These are phyloP conservation scores for Clitoria ternatea DNA, from an alignment of 306 rosid species.

Conservation along the genomic window DNA sequence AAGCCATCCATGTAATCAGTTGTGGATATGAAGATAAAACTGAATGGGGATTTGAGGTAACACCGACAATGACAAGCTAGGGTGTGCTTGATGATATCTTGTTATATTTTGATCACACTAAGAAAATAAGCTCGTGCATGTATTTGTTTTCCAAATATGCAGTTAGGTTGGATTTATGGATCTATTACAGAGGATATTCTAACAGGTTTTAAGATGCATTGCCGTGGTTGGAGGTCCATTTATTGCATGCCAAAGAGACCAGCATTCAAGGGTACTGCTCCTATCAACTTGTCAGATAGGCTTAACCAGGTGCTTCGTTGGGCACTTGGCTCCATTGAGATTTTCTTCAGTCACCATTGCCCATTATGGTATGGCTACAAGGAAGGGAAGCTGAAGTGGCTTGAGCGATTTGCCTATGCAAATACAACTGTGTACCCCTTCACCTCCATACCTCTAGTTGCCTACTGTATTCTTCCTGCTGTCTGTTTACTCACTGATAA, in stretches of 20 bases:
- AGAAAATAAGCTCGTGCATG: slow-evolving; percentile 20
- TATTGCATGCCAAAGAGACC: slow-evolving; percentile 82
- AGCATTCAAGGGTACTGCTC: slow-evolving; percentile 98
- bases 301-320: slow-evolving; percentile 98
- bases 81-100: neutral
- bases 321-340: slow-evolving; percentile 96
- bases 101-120: slow-evolving; percentile 17
- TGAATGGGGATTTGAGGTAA: slow-evolving; percentile 95
- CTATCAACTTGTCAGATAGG: slow-evolving; percentile 93
- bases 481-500: slow-evolving; percentile 95
- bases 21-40: slow-evolving; percentile 98
- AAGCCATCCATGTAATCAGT: slow-evolving; percentile 91
- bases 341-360: slow-evolving; percentile 90
- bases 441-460: slow-evolving; percentile 89
- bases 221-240: slow-evolving; percentile 98
- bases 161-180: slow-evolving; percentile 97
- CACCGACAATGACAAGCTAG: neutral
- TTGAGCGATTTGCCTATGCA: slow-evolving; percentile 82
- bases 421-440: slow-evolving; percentile 96
- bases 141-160: slow-evolving; percentile 29
- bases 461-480: slow-evolving; percentile 89
- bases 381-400: slow-evolving; percentile 93
- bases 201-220: slow-evolving; percentile 97
- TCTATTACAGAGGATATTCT: slow-evolving; percentile 95
- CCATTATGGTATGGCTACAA: slow-evolving; percentile 90